Evolutionary conservation across 495 filamentous ascomycete species (phyloP).

Genomic region (Penicillium maclennaniae): DNA sequence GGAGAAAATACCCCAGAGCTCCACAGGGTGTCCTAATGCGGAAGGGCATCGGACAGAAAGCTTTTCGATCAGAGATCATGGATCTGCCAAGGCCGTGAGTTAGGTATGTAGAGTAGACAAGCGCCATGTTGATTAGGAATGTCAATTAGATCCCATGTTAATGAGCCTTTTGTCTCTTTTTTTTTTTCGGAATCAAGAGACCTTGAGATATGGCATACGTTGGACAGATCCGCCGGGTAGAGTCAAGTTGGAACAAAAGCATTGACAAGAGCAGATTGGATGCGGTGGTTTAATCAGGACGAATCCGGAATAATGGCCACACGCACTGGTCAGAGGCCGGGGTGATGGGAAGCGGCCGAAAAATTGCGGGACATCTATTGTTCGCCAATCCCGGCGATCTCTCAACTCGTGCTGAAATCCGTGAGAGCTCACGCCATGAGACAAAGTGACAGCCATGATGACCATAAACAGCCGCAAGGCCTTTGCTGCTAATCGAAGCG

Average conservation of each 20-base stretch:
- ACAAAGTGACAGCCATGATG: neutral
- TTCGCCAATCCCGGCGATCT: neutral
- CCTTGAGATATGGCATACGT: neutral
- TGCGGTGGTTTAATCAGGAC: neutral
- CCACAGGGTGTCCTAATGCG: constrained; percentile 28
- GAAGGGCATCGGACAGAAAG: constrained; percentile 16
- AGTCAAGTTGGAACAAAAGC: neutral
- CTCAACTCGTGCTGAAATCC: neutral
- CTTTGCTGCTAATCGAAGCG: constrained; percentile 3
- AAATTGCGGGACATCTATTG: neutral
- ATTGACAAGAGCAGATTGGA: neutral
- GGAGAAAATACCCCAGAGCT: neutral
- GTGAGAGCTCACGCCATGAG: neutral
- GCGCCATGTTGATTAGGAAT: neutral
- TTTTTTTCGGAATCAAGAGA: neutral
- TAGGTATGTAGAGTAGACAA: neutral
- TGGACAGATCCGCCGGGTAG: neutral
- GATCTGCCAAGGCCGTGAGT: neutral
- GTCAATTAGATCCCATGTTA: neutral
- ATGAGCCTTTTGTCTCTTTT: too few species aligned
- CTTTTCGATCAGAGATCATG: neutral
- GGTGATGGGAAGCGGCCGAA: neutral
- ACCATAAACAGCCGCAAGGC: neutral
- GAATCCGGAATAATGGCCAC: neutral
- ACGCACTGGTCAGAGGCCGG: neutral